Base-by-base conservation (phyloP, 2,329 filamentous ascomycete genomes). In the Gliomastix tumulicola region DNA sequence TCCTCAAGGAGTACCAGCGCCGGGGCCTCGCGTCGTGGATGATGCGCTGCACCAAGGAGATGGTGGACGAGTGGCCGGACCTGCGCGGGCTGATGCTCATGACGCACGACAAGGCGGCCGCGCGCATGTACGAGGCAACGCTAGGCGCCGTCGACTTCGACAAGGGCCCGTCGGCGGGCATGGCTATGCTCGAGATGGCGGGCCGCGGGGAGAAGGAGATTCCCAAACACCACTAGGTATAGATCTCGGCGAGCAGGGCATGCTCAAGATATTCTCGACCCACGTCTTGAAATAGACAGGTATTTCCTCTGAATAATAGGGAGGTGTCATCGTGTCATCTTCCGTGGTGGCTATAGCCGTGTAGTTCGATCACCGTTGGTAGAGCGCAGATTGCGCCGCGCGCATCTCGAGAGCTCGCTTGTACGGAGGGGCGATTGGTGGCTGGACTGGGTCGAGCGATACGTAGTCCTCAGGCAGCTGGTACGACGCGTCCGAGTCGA, bases 401-500 rank as follows among this genome's bases (percentile, higher is more conserved):
- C 60, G 54, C 49, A 92, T 74, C 59, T 97, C 90, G 41, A 98
- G 65, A 11, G 92, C 92, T 38, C 83, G 78, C 59, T 89, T 94
- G 55, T 98, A 98, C 1, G 92, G 92, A 11, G 92, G 92, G 9
- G 92, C 92, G 23, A 92, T 98, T 1, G 92, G 92, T 20, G 90
- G 90, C 57, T 97, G 92, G 21, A 98, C 77, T 0, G 92, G 92
- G 55, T 96, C 88, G 34, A 97, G 72, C 47, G 84, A 89, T 36
- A 94, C 76, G 53, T 94, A 78, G 46, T 88, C 84, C 41, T 89
- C 84, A 1, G 92, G 89, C 15, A 98, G 69, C 47, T 84, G 77
- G 60, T 97, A 96, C 5, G 89, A 92, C 5, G 92, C 90, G 68
- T 98, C 92, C 1, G 90, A 88, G 65, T 98, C 92, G 65, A 89